These are phyloP conservation scores for Diaporthe vexans DNA, from an alignment of 2,329 filamentous ascomycete species.

Conservation along the genomic window DNA sequence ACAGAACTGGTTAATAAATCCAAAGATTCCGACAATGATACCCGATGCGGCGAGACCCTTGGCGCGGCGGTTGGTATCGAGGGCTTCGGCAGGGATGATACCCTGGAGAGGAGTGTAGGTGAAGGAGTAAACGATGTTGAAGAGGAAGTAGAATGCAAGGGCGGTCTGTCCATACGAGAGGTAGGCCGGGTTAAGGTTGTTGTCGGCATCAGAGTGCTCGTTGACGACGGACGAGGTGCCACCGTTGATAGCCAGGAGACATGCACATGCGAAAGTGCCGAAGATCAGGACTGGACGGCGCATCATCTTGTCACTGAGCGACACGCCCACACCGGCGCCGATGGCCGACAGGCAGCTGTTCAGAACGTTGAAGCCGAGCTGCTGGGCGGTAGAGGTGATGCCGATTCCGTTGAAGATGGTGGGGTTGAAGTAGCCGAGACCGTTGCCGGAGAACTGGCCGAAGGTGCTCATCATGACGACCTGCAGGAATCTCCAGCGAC, in stretches of 20 bases:
- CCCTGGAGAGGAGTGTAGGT: conserved; percentile 65
- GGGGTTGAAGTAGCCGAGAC: conserved; percentile 65
- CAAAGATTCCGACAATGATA: conserved; percentile 60
- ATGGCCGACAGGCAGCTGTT: conserved; percentile 61
- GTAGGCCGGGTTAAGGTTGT: conserved; percentile 48
- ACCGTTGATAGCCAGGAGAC: conserved; percentile 60
- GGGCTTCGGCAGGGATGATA: conserved; percentile 61
- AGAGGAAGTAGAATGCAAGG: conserved; percentile 63
- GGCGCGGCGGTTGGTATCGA: conserved; percentile 63
- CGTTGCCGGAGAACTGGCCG: conserved; percentile 65
- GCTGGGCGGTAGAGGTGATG: conserved; percentile 52
- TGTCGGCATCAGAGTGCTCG: conserved; percentile 44
- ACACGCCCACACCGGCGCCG: conserved; percentile 59
- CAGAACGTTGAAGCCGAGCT: conserved; percentile 60
- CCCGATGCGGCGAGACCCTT: conserved; percentile 61
- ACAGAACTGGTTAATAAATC: conserved; percentile 64
- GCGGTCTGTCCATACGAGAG: conserved; percentile 57
- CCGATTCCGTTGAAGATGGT: conserved; percentile 60
- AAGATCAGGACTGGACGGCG: conserved; percentile 61
- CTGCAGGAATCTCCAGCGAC: conserved; percentile 63
- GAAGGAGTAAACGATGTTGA: conserved; percentile 64
- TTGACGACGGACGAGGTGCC: conserved; percentile 58
- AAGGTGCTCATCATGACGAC: conserved; percentile 66
- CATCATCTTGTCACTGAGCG: conserved; percentile 60
- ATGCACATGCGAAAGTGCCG: conserved; percentile 59